A percentile compares a stretch with the other conserved stretches of the same genome.
Evolutionary conservation across 345 rosid genomes (phyloP).

Genomic region (Brassica cretica): DNA sequence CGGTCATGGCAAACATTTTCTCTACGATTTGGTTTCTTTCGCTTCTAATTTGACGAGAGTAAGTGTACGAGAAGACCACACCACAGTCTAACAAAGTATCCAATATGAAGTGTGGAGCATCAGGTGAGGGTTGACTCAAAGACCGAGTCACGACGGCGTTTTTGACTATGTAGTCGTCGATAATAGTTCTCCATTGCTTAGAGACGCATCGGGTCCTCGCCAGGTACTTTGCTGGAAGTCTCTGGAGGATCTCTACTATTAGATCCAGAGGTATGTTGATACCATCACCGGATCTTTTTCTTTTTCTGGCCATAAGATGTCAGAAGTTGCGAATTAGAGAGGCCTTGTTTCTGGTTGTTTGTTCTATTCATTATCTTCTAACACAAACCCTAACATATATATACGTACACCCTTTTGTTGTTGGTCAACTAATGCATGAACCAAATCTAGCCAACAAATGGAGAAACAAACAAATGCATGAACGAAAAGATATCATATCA

Average conservation of each 20-base stretch:
- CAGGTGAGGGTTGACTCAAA: neutral
- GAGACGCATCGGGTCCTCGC: neutral
- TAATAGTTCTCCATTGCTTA: neutral
- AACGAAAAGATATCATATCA: no score
- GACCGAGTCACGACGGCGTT: constrained; percentile 1
- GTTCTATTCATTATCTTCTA: neutral
- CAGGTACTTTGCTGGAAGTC: neutral
- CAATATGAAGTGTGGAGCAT: neutral
- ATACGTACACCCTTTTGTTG: neutral
- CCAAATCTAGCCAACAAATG: neutral
- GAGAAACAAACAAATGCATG: neutral
- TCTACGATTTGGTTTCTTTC: neutral
- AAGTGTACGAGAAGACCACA: neutral
- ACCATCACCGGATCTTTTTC: neutral
- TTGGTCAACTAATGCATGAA: neutral
- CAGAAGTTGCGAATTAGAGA: neutral
- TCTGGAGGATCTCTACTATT: neutral
- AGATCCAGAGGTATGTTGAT: neutral
- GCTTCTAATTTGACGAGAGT: constrained; percentile 3
- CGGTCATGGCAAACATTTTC: neutral
- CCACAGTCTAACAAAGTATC: neutral
- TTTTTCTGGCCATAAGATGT: neutral
- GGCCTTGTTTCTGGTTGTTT: neutral
- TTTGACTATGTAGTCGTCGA: neutral
- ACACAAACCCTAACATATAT: neutral